Conservation (phyloP, 2,329 filamentous ascomycete genomes). For the Penicillium corylophilum region DNA sequence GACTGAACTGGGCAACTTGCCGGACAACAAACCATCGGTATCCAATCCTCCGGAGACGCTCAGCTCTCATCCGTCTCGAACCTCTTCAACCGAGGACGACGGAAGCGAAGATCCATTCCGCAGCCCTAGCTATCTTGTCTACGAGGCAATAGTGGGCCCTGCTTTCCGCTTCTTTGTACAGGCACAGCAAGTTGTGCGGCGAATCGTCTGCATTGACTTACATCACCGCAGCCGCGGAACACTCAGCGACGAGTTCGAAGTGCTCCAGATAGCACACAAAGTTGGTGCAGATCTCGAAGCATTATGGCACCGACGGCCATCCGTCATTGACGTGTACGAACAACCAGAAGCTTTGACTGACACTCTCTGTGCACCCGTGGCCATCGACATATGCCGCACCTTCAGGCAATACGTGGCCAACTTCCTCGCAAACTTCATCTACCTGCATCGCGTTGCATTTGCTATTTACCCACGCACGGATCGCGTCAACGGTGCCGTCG, state of each 20-base stretch:
- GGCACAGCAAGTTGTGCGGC: slow-evolving; percentile 35
- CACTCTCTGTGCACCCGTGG: slow-evolving; percentile 27
- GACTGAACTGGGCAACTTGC: slow-evolving; percentile 26
- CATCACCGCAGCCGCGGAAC: slow-evolving; percentile 41
- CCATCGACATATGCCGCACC: slow-evolving; percentile 29
- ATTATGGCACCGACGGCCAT: slow-evolving; percentile 35
- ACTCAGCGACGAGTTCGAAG: slow-evolving; percentile 39
- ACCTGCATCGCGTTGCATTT: slow-evolving; percentile 38
- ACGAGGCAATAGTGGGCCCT: slow-evolving; percentile 31
- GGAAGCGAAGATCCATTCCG: slow-evolving; percentile 20
- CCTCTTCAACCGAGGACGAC: slow-evolving; percentile 5
- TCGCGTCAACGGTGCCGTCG: slow-evolving; percentile 35
- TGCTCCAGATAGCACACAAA: slow-evolving; percentile 38
- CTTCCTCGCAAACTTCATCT: slow-evolving; percentile 38
- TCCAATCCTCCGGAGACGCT: slow-evolving; percentile 1
- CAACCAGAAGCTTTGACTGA: slow-evolving; percentile 28
- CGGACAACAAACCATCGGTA: slow-evolving; percentile 7
- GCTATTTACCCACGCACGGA: slow-evolving; percentile 40
- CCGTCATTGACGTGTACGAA: slow-evolving; percentile 33
- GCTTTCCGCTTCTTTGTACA: slow-evolving; percentile 35
- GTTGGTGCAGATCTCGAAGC: slow-evolving; percentile 37
- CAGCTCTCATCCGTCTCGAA: not conserved
- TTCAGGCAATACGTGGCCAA: slow-evolving; percentile 38
- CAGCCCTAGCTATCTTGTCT: slow-evolving; percentile 31
- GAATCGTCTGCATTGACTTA: slow-evolving; percentile 37